These are phyloP conservation scores for Penicillium concentricum DNA, from an alignment of 2,329 filamentous ascomycete species.

Conservation along the genomic window DNA sequence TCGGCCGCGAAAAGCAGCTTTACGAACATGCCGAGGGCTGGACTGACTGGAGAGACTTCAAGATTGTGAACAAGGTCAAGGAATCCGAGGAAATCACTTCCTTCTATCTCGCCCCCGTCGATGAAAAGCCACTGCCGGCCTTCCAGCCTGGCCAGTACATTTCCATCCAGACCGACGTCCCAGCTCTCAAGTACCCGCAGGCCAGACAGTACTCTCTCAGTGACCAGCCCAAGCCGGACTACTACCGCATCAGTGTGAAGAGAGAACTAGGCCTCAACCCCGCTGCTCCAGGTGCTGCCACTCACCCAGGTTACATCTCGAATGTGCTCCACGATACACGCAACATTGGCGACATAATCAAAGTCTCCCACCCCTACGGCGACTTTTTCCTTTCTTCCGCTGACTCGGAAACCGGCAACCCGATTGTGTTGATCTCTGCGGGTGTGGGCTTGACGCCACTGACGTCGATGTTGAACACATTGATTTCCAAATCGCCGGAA, in stretches of 20 bases:
- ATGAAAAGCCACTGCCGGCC: constrained; percentile 58
- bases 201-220: constrained; percentile 71
- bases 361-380: constrained; percentile 66
- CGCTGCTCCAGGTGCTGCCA: constrained; percentile 45
- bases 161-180: constrained; percentile 60
- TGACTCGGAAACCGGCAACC: constrained; percentile 39
- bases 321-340: constrained; percentile 66
- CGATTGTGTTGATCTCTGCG: constrained; percentile 62
- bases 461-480: constrained; percentile 59
- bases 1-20: constrained; percentile 62
- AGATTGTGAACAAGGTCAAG: constrained; percentile 61
- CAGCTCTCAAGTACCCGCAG: constrained; percentile 61
- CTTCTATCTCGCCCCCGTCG: constrained; percentile 66
- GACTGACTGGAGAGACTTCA: constrained; percentile 67
- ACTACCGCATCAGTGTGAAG: constrained; percentile 72
- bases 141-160: constrained; percentile 74
- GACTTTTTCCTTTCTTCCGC: constrained; percentile 54
- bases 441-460: constrained; percentile 62
- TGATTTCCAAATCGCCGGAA: constrained; percentile 42
- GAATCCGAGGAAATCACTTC: constrained; percentile 69
- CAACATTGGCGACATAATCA: constrained; percentile 60
- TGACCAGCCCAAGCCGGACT: constrained; percentile 59
- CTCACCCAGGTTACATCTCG: constrained; percentile 65
- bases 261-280: constrained; percentile 57
- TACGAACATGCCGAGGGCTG: constrained; percentile 63